Evolutionary conservation across 148 eudicot genomes (phyloP), one percentile per base, ranked within the genome.

Genomic region (Vaccinium corymbosum): DNA sequence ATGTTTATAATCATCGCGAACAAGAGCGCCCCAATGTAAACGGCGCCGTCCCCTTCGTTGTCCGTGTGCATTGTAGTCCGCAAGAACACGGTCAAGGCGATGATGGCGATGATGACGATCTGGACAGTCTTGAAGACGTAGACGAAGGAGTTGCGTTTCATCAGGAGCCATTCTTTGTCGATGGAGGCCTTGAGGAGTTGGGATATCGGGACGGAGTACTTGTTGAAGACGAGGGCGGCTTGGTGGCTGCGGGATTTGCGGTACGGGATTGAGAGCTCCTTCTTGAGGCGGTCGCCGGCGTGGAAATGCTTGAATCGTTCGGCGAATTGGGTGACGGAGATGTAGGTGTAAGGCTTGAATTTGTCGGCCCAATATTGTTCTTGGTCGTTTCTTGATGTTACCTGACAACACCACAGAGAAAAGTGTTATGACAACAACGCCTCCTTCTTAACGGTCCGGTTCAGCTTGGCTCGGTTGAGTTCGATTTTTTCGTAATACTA

Each of bases 321-420:
- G 20, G 84, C 90, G 42, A 94, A 94, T 29, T 94, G 93, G 3
- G 89, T 32, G 1, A 93, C 98, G 8, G 95, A 85, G 8, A 93
- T 84, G 86, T 90, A 93, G 79, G 80, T 87, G 71, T 92, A 94
- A 2, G 94, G 93, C 49, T 62, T 90, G 42, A 57, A 83, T 27
- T 76, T 91, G 64, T 90, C 91, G 10, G 86, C 84, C 98, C 98
- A 94, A 49, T 94, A 94, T 46, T 94, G 98, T 50, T 93, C 93
- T 68, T 94, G 98, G 56, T 94, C 98, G 50, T 92, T 94, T 78
- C 85, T 92, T 42, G 98, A 94, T 8, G 95, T 94, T 48, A 94
- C 98, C 97, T 94, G 84, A 27, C 1, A 51, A 27, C 14, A 68
- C 12, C 16, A 13, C 4, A 61, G n/a, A 35, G n/a, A 61, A 20